phyloP scores from a whole-genome alignment of 192 early-diverging fungal genomes.

The Fimicolochytrium jonesii region DNA sequence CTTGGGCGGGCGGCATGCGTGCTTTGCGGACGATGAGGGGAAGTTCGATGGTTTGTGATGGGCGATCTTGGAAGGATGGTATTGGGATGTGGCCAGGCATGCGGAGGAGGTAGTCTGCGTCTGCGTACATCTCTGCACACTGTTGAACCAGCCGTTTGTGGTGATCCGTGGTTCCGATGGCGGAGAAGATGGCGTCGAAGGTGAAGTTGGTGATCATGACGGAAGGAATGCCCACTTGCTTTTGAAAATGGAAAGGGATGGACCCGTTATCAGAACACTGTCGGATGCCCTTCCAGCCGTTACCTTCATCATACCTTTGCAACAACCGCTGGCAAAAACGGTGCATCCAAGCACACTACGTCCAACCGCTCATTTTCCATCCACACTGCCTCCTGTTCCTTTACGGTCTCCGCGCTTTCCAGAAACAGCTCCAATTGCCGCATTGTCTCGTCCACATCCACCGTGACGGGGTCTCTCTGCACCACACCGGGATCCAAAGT shows the following conservation, averaged over 20 bases:
- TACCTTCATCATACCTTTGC: slow-evolving; percentile 29
- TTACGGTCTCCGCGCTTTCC: slow-evolving; percentile 7
- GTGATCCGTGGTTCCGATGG: slow-evolving; percentile 7
- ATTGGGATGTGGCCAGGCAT: slow-evolving; percentile 43
- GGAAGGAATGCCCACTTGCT: slow-evolving; percentile 31
- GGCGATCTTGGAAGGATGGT: slow-evolving; percentile 30
- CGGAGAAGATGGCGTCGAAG: slow-evolving; percentile 46
- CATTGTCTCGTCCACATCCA: slow-evolving; percentile 36
- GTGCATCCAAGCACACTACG: slow-evolving; percentile 39
- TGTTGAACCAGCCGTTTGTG: slow-evolving; percentile 18
- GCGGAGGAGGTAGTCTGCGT: slow-evolving; percentile 35
- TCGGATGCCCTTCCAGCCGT: no score
- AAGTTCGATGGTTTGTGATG: slow-evolving; percentile 11
- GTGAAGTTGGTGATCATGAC: slow-evolving; percentile 47
- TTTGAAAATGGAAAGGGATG: background rate
- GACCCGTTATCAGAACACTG: no score
- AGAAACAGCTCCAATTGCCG: slow-evolving; percentile 12
- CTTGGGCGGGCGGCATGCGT: slow-evolving; percentile 2
- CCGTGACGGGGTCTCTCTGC: slow-evolving; percentile 44
- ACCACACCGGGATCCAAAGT: slow-evolving; percentile 33
- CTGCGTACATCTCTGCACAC: slow-evolving; percentile 24
- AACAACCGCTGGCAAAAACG: slow-evolving; percentile 31
- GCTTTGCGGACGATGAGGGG: slow-evolving; percentile 41
- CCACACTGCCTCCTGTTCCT: slow-evolving; percentile 30
- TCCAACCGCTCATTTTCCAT: slow-evolving; percentile 21